These are phyloP conservation scores for Cadophora sp. DNA, from an alignment of 2,329 filamentous ascomycete genomes.

Conservation along the genomic window DNA sequence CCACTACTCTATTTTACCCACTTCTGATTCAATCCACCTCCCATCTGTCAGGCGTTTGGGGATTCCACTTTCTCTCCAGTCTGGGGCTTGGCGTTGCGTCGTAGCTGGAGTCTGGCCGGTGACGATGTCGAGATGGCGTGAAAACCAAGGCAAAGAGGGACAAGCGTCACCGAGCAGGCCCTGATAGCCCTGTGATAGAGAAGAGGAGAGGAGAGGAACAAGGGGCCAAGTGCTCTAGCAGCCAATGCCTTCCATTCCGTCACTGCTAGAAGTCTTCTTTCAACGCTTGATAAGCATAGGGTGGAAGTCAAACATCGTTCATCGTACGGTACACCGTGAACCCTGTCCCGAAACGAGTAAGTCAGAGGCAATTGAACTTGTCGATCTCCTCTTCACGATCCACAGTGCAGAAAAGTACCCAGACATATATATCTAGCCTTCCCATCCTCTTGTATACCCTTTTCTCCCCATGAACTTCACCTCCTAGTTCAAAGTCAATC, in stretches of 20 bases:
- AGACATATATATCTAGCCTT: not conserved
- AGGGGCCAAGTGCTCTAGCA: constrained; percentile 8
- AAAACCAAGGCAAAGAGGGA: constrained; percentile 14
- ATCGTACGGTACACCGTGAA: not conserved
- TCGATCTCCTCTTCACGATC: constrained; percentile 15
- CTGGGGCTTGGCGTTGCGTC: constrained; percentile 24
- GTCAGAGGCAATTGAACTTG: constrained; percentile 8
- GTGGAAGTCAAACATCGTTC: not conserved
- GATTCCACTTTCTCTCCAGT: constrained; percentile 27
- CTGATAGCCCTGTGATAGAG: constrained; percentile 7
- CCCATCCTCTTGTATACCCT: not conserved
- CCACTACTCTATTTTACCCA: not conserved
- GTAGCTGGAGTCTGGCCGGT: not conserved
- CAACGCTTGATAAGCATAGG: not conserved
- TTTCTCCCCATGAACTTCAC: constrained; percentile 4
- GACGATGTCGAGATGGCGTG: not conserved
- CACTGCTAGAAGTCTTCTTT: not conserved
- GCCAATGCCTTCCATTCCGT: not conserved
- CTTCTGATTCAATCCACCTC: constrained; percentile 4
- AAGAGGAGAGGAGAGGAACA: not conserved
- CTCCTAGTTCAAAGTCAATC: constrained; percentile 1
- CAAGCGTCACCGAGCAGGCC: constrained; percentile 9
- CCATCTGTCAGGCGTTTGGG: constrained; percentile 15
- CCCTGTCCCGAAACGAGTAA: constrained; percentile 6
- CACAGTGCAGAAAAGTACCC: constrained; percentile 10